phyloP scores from a whole-genome alignment of 768 basidiomycete genomes.

The Hydnum rufescens region DNA sequence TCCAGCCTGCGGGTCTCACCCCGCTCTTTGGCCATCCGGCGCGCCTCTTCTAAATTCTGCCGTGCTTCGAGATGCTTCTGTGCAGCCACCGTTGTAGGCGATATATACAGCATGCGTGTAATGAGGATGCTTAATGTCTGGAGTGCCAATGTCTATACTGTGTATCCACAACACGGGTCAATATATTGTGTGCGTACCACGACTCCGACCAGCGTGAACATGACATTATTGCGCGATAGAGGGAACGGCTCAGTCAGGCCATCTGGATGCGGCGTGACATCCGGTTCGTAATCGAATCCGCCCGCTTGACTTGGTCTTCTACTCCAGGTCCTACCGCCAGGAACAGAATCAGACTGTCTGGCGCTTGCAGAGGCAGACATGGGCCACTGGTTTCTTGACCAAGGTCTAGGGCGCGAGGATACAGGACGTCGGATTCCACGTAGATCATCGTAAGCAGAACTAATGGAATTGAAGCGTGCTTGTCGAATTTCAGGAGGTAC shows the following conservation, averaged over 20 bases:
- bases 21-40: slow-evolving; percentile 5
- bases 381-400: no score
- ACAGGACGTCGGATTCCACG: slow-evolving; percentile 7
- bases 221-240: neutral
- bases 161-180: neutral
- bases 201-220: neutral
- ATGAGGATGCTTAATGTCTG: slow-evolving; percentile 1
- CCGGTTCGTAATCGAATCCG: slow-evolving; percentile 7
- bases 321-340: neutral
- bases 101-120: neutral
- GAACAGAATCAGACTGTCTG: neutral
- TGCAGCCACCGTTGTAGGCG: slow-evolving; percentile 3
- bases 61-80: slow-evolving; percentile 4
- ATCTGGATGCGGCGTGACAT: slow-evolving; percentile 4
- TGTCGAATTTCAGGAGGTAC: slow-evolving; percentile 29
- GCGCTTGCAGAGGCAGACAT: neutral
- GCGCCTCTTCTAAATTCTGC: slow-evolving; percentile 4
- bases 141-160: slow-evolving; percentile 1
- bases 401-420: neutral
- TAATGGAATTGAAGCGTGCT: slow-evolving; percentile 47
- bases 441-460: slow-evolving; percentile 44
- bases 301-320: neutral
- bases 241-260: neutral
- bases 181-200: slow-evolving; percentile 4
- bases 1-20: slow-evolving; percentile 6